Conservation (phyloP, 1,284 basidiomycete species). For the Neolentinus lepideus region DNA sequence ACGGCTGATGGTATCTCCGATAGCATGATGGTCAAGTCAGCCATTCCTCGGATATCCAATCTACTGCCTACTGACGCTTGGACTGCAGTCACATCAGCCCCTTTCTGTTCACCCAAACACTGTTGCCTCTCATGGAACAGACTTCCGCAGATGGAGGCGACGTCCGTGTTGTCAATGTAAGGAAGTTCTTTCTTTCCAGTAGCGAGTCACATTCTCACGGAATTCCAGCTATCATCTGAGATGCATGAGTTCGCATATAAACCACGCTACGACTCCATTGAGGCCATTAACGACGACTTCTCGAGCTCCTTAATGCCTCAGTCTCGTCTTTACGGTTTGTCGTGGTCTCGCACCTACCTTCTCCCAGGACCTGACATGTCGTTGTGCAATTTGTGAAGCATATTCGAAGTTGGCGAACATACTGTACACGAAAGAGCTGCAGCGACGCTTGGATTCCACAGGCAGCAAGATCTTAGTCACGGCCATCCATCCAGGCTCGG, state of each 20-base stretch:
- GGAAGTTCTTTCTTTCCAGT: constrained; percentile 8
- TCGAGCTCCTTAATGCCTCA: background rate
- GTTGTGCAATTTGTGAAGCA: background rate
- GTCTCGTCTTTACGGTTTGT: background rate
- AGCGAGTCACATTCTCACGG: background rate
- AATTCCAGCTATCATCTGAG: constrained; percentile 4
- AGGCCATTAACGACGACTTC: constrained; percentile 17
- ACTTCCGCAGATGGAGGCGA: constrained; percentile 37
- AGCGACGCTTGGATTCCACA: background rate
- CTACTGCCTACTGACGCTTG: background rate
- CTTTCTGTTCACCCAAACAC: constrained; percentile 36
- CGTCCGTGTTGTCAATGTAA: constrained; percentile 43
- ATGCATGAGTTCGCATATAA: constrained; percentile 16
- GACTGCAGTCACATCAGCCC: constrained; percentile 34
- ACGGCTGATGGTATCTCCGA: constrained; percentile 24
- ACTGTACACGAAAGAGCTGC: background rate
- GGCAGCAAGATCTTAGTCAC: background rate
- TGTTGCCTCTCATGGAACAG: constrained; percentile 39
- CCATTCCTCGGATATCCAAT: too few species aligned
- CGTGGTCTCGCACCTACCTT: background rate
- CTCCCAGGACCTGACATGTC: too few species aligned
- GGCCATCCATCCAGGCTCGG: background rate
- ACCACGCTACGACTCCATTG: constrained; percentile 23
- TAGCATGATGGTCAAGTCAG: constrained; percentile 22
- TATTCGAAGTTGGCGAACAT: background rate